Evolutionary conservation across 2,329 filamentous ascomycete species (phyloP).

Genomic region (Trichophyton schoenleinii): DNA sequence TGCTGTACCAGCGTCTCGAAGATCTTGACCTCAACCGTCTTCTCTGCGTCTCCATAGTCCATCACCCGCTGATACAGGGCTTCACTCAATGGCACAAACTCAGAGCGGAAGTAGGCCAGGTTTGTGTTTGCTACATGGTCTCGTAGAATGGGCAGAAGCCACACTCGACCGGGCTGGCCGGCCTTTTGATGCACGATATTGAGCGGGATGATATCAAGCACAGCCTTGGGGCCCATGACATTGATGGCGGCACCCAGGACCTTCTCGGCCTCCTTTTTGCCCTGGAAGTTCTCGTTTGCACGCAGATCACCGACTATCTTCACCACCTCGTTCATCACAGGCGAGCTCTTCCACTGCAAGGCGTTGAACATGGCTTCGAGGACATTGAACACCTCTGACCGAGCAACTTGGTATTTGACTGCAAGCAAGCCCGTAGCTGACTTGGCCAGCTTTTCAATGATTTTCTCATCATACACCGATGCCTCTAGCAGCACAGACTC

Average conservation of each 20-base stretch:
- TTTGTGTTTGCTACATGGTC: constrained; percentile 84
- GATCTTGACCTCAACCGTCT: constrained; percentile 94
- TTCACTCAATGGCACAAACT: constrained; percentile 82
- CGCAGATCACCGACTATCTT: constrained; percentile 76
- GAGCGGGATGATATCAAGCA: constrained; percentile 69
- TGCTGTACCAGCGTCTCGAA: constrained; percentile 94
- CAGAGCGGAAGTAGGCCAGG: constrained; percentile 68
- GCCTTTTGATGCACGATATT: constrained; percentile 68
- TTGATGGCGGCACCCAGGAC: constrained; percentile 78
- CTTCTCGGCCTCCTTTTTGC: constrained; percentile 88
- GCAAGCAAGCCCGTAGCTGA: constrained; percentile 62
- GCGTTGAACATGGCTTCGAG: constrained; percentile 76
- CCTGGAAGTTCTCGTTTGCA: constrained; percentile 73
- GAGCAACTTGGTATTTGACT: constrained; percentile 85
- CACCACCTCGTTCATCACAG: constrained; percentile 62
- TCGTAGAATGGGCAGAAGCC: constrained; percentile 83
- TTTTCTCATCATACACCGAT: constrained; percentile 85
- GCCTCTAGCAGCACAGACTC: constrained; percentile 71
- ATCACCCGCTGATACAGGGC: constrained; percentile 78
- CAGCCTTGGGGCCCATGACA: constrained; percentile 77
- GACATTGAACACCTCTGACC: constrained; percentile 88
- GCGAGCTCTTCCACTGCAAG: constrained; percentile 70
- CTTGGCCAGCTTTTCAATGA: constrained; percentile 63
- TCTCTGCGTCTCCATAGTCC: constrained; percentile 67
- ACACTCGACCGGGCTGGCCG: constrained; percentile 74